Conservation (phyloP, 139 green algal genomes). For the Tetraselmis striata region DNA sequence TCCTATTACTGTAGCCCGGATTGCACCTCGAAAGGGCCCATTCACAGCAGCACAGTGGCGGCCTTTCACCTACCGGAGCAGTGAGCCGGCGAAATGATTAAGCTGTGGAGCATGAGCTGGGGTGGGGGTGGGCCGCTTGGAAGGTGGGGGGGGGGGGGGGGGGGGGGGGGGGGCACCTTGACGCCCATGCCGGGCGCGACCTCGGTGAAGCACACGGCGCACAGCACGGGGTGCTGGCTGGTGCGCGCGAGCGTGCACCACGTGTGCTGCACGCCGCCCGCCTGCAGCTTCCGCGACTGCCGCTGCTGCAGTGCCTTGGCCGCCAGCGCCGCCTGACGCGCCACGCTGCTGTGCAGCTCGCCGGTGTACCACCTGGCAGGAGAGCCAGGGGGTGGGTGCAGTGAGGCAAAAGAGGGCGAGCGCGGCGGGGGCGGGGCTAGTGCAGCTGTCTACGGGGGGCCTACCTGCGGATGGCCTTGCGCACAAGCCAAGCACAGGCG, state of each 20-base stretch:
- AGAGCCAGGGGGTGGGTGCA: not conserved
- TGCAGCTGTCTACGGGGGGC: too few species aligned
- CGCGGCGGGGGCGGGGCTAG: too few species aligned
- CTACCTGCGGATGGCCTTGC: not conserved
- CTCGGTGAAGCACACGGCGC: not conserved
- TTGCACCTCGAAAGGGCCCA: too few species aligned
- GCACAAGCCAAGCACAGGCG: not conserved
- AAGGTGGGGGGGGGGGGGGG: too few species aligned
- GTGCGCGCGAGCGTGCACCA: not conserved
- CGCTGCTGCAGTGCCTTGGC: not conserved
- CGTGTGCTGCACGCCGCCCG: not conserved
- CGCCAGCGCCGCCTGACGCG: not conserved
- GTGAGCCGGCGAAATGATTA: too few species aligned
- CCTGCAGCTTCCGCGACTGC: not conserved
- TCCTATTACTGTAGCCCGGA: too few species aligned
- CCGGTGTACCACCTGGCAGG: not conserved
- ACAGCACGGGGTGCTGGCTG: not conserved
- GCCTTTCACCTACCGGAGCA: too few species aligned
- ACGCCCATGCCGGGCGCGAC: not conserved
- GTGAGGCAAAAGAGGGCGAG: not conserved
- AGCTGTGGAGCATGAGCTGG: too few species aligned
- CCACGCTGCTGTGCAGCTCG: not conserved
- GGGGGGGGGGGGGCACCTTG: not conserved
- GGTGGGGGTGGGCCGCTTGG: too few species aligned
- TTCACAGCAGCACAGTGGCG: too few species aligned